These are phyloP conservation scores for Rhizopus arrhizus DNA, from an alignment of 371 early-diverging fungal species.

Conservation along the genomic window DNA sequence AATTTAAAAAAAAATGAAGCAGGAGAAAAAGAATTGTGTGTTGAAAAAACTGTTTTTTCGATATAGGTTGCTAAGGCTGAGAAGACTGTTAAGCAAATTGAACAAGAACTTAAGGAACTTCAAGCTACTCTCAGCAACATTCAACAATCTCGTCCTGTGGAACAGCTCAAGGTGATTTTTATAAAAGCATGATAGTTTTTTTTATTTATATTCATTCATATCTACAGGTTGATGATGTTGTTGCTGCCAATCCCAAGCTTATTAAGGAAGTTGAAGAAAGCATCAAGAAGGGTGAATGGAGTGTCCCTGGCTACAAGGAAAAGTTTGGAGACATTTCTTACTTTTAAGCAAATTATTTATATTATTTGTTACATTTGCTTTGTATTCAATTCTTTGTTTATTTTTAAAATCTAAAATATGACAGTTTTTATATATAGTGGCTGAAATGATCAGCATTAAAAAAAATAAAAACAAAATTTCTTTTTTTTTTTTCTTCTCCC, in stretches of 20 bases:
- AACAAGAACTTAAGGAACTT: constrained; percentile 84
- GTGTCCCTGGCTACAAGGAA: constrained; percentile 91
- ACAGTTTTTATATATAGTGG: background rate
- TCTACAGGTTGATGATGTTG: constrained; percentile 86
- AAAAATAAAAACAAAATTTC: constrained; percentile 14
- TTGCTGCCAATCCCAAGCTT: constrained; percentile 90
- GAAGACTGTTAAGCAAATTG: constrained; percentile 82
- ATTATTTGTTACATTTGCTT: background rate
- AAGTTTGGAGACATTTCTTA: constrained; percentile 82
- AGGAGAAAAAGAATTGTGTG: background rate
- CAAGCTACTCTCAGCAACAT: constrained; percentile 91
- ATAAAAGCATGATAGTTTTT: background rate
- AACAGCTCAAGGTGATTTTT: constrained; percentile 85
- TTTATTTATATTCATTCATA: constrained; percentile 6
- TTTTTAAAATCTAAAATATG: background rate
- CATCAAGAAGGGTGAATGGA: constrained; percentile 91
- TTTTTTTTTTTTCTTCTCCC: background rate
- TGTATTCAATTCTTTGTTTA: background rate
- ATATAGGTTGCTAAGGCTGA: constrained; percentile 83
- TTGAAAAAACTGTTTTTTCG: constrained; percentile 2
- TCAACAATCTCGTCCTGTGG: constrained; percentile 91
- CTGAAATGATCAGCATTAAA: background rate
- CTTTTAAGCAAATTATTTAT: constrained; percentile 60
- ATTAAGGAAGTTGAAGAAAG: constrained; percentile 85
- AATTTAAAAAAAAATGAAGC: background rate